A percentile compares a stretch with the other conserved stretches of the same genome.
Evolutionary conservation across 1,284 basidiomycete genomes (phyloP).

Genomic region (Malassezia dermatis): DNA sequence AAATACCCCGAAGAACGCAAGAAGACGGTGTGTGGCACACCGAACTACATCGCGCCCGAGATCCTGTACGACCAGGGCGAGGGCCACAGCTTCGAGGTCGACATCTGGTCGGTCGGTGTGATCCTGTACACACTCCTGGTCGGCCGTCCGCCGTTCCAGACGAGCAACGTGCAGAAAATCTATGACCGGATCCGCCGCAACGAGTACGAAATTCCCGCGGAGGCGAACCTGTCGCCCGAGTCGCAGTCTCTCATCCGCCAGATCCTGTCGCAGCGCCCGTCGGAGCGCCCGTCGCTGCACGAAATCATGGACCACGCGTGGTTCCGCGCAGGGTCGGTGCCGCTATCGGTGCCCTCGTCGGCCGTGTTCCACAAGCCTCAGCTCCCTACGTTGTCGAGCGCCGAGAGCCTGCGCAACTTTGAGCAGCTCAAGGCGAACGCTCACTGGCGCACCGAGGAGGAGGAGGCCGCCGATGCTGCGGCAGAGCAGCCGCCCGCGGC

Average conservation of each 20-base stretch:
- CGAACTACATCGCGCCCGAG: constrained; percentile 97
- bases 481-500: constrained; percentile 8
- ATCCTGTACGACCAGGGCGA: constrained; percentile 90
- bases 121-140: constrained; percentile 84
- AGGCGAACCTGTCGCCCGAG: constrained; percentile 62
- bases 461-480: constrained; percentile 19
- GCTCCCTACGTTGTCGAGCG: constrained; percentile 53
- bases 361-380: constrained; percentile 66
- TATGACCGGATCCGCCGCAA: constrained; percentile 81
- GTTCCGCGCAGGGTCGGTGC: constrained; percentile 72
- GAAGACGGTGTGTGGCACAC: constrained; percentile 97
- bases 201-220: constrained; percentile 79
- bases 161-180: constrained; percentile 64
- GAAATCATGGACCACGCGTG: constrained; percentile 77
- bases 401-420: constrained; percentile 31
- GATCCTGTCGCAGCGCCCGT: constrained; percentile 64
- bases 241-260: constrained; percentile 69
- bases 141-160: constrained; percentile 92
- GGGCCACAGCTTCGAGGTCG: constrained; percentile 95
- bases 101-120: constrained; percentile 94
- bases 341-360: constrained; percentile 64
- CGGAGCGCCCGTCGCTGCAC: constrained; percentile 66
- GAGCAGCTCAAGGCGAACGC: constrained; percentile 33
- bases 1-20: constrained; percentile 92
- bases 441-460: constrained; percentile 28